Conservation (phyloP, 176 grass and related monocot species). For the Echinochloa phyllopogon region DNA sequence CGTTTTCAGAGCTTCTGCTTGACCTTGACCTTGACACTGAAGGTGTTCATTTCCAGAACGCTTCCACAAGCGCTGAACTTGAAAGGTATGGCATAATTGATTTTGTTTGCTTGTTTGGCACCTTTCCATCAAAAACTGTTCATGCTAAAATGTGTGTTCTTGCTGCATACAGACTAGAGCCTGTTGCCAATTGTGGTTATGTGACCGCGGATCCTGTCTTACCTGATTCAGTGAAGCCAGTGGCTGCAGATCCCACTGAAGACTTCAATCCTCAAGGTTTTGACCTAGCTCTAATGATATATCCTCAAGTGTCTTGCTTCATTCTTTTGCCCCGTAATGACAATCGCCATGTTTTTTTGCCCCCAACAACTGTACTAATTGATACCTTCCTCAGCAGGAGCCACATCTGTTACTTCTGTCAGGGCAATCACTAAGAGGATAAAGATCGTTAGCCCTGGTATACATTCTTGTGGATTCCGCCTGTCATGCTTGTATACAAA, state of each 20-base stretch:
- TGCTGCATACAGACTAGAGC: constrained; percentile 52
- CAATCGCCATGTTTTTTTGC: background rate
- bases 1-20: constrained; percentile 80
- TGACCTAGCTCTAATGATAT: constrained; percentile 24
- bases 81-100: constrained; percentile 53
- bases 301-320: background rate
- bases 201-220: constrained; percentile 13
- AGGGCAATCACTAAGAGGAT: constrained; percentile 87
- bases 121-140: constrained; percentile 18
- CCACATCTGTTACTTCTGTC: constrained; percentile 70
- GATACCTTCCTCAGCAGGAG: constrained; percentile 43
- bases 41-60: constrained; percentile 44
- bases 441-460: constrained; percentile 90
- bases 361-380: constrained; percentile 21
- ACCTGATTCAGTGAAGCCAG: constrained; percentile 52
- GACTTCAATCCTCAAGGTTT: constrained; percentile 63
- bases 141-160: constrained; percentile 39
- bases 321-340: background rate
- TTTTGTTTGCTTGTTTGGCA: background rate
- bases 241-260: constrained; percentile 37
- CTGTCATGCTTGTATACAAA: background rate
- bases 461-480: constrained; percentile 23
- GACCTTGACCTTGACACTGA: constrained; percentile 86
- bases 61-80: constrained; percentile 45
- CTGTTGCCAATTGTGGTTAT: constrained; percentile 25